These are phyloP conservation scores for Phytophthora brassicae DNA, from an alignment of 352 stramenopile genomes.

Conservation along the genomic window DNA sequence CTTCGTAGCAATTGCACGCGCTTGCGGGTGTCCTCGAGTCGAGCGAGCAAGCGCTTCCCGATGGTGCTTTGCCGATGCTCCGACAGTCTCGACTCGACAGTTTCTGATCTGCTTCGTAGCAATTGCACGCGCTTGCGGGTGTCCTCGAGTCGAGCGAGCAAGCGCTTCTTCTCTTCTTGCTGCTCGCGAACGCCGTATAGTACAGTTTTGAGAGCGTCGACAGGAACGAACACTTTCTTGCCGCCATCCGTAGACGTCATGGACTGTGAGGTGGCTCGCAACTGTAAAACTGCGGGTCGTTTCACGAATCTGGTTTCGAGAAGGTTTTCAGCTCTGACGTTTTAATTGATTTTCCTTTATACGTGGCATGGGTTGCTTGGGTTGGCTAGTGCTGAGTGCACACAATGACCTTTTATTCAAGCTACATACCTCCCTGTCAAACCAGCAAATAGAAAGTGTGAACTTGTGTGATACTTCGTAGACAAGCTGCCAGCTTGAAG, in stretches of 20 bases:
- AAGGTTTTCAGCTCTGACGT: too few species aligned
- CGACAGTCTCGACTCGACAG: conserved; percentile 49
- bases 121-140: conserved; percentile 36
- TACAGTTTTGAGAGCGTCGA: conserved; percentile 42
- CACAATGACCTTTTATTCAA: too few species aligned
- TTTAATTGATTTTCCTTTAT: too few species aligned
- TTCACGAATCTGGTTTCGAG: too few species aligned
- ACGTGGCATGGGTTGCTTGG: too few species aligned
- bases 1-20: conserved; percentile 40
- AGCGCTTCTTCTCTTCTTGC: conserved; percentile 37
- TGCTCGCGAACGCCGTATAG: conserved; percentile 39
- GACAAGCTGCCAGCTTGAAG: too few species aligned
- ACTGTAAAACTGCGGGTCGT: not conserved
- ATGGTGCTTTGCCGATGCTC: conserved; percentile 48
- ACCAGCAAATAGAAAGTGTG: too few species aligned
- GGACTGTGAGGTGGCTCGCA: not conserved
- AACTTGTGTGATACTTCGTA: too few species aligned
- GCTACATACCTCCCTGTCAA: too few species aligned
- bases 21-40: conserved; percentile 41
- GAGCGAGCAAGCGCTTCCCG: too few species aligned
- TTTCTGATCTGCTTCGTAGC: conserved; percentile 39
- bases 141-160: conserved; percentile 41
- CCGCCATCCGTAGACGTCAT: conserved; percentile 10
- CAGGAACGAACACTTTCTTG: conserved; percentile 44
- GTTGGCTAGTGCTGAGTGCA: too few species aligned